Evolutionary conservation across 2,329 filamentous ascomycete genomes (phyloP).

Genomic region (Xylariaceae sp.): DNA sequence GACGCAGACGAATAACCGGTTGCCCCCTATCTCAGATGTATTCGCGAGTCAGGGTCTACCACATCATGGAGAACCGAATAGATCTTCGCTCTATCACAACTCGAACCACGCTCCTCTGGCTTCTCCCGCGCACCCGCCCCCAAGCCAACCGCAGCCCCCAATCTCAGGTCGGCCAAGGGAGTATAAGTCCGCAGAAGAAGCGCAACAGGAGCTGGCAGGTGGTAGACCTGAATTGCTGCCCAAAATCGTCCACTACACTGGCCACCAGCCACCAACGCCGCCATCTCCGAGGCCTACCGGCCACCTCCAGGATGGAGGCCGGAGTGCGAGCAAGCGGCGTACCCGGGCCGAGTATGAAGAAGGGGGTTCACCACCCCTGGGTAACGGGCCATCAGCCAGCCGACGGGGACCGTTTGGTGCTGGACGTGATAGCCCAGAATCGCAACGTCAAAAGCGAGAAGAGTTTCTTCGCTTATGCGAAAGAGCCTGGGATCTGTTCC

Average conservation of each 20-base stretch:
- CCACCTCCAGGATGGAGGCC: constrained; percentile 43
- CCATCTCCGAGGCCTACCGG: constrained; percentile 65
- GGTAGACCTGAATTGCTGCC: constrained; percentile 90
- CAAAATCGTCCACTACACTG: constrained; percentile 91
- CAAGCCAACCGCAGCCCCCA: constrained; percentile 43
- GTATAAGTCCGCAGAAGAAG: constrained; percentile 93
- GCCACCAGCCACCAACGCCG: constrained; percentile 87
- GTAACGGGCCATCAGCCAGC: constrained; percentile 60
- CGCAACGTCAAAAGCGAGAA: constrained; percentile 79
- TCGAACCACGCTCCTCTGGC: constrained; percentile 64
- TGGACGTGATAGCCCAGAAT: constrained; percentile 77
- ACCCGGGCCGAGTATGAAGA: constrained; percentile 91
- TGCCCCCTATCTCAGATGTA: constrained; percentile 91
- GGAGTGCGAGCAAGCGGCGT: constrained; percentile 64
- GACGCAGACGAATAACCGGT: constrained; percentile 81
- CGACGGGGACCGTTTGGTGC: constrained; percentile 71
- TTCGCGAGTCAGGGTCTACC: constrained; percentile 71
- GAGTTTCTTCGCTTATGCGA: constrained; percentile 85
- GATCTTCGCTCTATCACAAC: constrained; percentile 51
- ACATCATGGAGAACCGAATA: constrained; percentile 50
- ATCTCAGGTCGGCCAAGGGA: constrained; percentile 67
- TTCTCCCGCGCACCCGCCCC: constrained; percentile 68
- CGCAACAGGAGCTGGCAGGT: constrained; percentile 80
- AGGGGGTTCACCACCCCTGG: constrained; percentile 74
- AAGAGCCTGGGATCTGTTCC: constrained; percentile 93